Evolutionary conservation across 768 basidiomycete genomes (phyloP).

Genomic region (Hemileccinum impolitum): DNA sequence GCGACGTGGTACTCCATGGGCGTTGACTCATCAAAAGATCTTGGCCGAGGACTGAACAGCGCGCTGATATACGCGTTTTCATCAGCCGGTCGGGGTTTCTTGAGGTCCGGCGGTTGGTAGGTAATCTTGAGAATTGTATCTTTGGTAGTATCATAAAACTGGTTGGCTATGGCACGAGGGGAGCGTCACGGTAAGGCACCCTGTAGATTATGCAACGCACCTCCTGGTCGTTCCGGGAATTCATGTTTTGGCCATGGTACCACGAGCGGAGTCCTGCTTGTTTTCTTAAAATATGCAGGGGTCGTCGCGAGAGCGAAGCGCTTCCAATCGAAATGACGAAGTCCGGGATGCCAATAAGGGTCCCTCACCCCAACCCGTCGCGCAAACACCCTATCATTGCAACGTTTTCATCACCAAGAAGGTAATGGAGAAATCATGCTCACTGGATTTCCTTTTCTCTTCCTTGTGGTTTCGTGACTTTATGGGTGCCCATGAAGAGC

Average conservation of each 20-base stretch:
- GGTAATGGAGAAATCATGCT: conserved; percentile 20
- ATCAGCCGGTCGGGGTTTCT: conserved; percentile 35
- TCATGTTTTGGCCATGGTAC: conserved; percentile 71
- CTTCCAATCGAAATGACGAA: conserved; percentile 65
- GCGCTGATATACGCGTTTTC: conserved; percentile 63
- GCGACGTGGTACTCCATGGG: conserved; percentile 66
- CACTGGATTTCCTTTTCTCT: conserved; percentile 43
- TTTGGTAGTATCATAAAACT: conserved; percentile 60
- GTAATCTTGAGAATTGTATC: conserved; percentile 66
- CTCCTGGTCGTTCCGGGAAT: conserved; percentile 35
- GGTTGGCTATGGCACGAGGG: conserved; percentile 22
- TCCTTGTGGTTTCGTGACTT: conserved; percentile 34
- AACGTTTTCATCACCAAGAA: not conserved
- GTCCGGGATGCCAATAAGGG: conserved; percentile 55
- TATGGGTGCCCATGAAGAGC: conserved; percentile 63
- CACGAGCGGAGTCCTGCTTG: conserved; percentile 31
- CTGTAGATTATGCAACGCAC: conserved; percentile 8
- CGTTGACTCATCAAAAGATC: conserved; percentile 45
- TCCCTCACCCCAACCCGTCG: conserved; percentile 60
- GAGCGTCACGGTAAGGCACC: conserved; percentile 6
- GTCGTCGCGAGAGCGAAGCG: conserved; percentile 65
- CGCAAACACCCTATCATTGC: conserved; percentile 64
- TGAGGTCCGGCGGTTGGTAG: conserved; percentile 57
- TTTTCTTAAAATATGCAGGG: conserved; percentile 48
- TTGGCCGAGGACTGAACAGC: conserved; percentile 37